phyloP scores from a whole-genome alignment of 2,329 filamentous ascomycete genomes.

The Didymosphaeria variabile region DNA sequence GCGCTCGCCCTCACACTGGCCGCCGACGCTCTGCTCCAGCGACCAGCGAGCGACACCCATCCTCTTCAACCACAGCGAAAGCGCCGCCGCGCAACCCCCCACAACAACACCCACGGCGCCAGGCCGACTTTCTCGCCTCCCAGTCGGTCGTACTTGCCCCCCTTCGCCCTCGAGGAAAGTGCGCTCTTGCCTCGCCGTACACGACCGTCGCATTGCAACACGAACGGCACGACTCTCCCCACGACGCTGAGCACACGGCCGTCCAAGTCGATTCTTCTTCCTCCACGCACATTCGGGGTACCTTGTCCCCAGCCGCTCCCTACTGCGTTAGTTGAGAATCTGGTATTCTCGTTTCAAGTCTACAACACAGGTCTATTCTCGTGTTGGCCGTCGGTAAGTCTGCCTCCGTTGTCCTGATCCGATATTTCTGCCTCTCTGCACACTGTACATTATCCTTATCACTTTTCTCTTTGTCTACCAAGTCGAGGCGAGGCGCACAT shows the following conservation, averaged over 20 bases:
- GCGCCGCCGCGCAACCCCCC: constrained; percentile 26
- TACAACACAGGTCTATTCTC: constrained; percentile 33
- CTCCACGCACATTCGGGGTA: constrained; percentile 35
- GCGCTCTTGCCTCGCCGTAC: constrained; percentile 14
- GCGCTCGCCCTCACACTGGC: constrained; percentile 4
- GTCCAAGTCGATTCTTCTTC: constrained; percentile 25
- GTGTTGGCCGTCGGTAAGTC: constrained; percentile 47
- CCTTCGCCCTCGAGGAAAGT: constrained; percentile 17
- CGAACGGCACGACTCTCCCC: constrained; percentile 10
- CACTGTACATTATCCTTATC: not conserved
- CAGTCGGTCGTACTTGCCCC: constrained; percentile 31
- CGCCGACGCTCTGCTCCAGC: constrained; percentile 23
- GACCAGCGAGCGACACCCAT: constrained; percentile 28
- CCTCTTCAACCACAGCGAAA: constrained; percentile 35
- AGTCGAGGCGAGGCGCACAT: constrained; percentile 4
- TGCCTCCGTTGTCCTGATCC: constrained; percentile 25
- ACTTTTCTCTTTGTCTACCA: constrained; percentile 9
- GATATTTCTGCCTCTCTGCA: constrained; percentile 20
- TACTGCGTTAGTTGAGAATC: constrained; percentile 54
- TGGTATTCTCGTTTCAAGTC: constrained; percentile 53
- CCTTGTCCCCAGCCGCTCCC: constrained; percentile 49
- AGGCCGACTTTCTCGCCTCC: constrained; percentile 34
- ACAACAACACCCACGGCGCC: constrained; percentile 31
- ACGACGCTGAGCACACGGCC: constrained; percentile 14
- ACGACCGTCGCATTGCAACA: constrained; percentile 8